Conservation (phyloP, 352 stramenopile species). For the Phytopythium oedochilum region DNA sequence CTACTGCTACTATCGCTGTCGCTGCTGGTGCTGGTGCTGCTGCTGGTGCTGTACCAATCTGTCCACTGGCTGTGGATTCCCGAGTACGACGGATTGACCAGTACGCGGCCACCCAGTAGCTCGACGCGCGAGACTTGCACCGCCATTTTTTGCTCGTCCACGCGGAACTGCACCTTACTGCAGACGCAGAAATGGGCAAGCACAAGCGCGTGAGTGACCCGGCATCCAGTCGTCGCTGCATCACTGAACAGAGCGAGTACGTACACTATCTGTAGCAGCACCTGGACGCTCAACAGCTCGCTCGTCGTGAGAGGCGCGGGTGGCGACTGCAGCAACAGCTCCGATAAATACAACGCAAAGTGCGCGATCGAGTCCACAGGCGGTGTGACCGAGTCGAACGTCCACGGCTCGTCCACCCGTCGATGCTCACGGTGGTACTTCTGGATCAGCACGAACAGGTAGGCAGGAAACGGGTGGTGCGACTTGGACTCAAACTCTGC, state of each 20-base stretch:
- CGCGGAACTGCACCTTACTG: slow-evolving; percentile 38
- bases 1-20: slow-evolving; percentile 8
- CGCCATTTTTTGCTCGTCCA: slow-evolving; percentile 33
- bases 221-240: neutral
- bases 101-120: slow-evolving; percentile 32
- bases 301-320: slow-evolving; percentile 42
- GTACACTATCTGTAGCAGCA: slow-evolving; percentile 83
- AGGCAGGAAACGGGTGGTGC: slow-evolving; percentile 68
- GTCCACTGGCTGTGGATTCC: neutral
- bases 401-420: slow-evolving; percentile 47
- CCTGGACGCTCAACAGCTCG: slow-evolving; percentile 66
- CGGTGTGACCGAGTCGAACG: slow-evolving; percentile 41
- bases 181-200: neutral
- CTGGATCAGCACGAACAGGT: slow-evolving; percentile 75
- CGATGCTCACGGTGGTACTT: slow-evolving; percentile 77
- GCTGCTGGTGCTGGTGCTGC: slow-evolving; percentile 1
- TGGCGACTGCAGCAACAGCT: slow-evolving; percentile 35
- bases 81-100: slow-evolving; percentile 16
- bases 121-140: slow-evolving; percentile 27
- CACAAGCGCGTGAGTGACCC: neutral
- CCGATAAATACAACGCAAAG: slow-evolving; percentile 77
- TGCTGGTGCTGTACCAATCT: neutral
- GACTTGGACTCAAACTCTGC: slow-evolving; percentile 83
- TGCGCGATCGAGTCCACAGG: slow-evolving; percentile 79
- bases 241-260: slow-evolving; percentile 14